Evolutionary conservation across 1,284 basidiomycete genomes (phyloP).

Genomic region (Ceratorhiza oryzae-sativae): DNA sequence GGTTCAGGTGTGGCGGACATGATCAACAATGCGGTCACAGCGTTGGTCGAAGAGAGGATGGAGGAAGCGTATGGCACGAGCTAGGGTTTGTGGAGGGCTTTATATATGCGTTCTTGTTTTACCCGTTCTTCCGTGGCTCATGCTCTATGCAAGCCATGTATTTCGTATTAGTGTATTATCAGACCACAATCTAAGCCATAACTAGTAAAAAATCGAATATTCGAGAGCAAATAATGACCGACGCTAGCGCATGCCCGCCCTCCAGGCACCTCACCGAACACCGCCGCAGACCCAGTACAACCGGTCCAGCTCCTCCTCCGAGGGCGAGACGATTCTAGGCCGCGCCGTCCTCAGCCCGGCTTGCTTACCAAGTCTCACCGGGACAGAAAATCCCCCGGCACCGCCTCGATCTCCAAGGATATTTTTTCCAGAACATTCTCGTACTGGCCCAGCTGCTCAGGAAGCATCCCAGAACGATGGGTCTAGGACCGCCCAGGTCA

Average conservation of each 20-base stretch:
- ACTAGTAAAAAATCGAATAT: constrained; percentile 2
- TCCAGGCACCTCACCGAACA: background rate
- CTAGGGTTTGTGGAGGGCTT: background rate
- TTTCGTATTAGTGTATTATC: background rate
- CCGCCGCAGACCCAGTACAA: background rate
- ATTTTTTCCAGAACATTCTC: background rate
- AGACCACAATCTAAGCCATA: background rate
- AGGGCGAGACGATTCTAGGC: constrained; percentile 11
- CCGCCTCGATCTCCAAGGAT: constrained; percentile 7
- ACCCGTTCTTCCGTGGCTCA: constrained; percentile 2
- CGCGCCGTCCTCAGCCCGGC: background rate
- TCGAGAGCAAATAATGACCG: constrained; percentile 9
- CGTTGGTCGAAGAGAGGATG: background rate
- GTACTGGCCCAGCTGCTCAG: background rate
- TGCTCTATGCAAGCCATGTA: background rate
- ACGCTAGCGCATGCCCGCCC: background rate
- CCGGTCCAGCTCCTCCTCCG: constrained; percentile 18
- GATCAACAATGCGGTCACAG: background rate
- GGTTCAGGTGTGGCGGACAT: background rate
- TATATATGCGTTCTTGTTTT: constrained; percentile 1
- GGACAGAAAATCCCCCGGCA: background rate
- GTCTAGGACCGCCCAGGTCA: background rate
- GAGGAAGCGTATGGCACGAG: background rate
- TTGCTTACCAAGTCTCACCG: constrained; percentile 2
- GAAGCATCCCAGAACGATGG: background rate